Conservation (phyloP, 768 basidiomycete species). For the Scleroderma bovista region DNA sequence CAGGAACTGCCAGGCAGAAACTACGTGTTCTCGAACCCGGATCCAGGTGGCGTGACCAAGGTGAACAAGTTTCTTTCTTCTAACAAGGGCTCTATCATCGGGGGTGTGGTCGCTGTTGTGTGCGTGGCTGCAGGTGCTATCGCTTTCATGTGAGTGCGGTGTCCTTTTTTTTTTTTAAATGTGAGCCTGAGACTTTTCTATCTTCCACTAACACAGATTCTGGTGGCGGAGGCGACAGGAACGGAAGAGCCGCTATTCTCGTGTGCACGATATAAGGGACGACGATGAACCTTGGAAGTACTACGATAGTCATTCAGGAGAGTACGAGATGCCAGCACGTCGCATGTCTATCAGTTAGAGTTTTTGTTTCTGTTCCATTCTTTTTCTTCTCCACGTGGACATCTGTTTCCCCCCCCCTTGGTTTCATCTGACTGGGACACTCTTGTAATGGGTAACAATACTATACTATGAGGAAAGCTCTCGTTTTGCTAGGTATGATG, state of each 20-base stretch:
- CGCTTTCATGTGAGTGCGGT: slow-evolving; percentile 28
- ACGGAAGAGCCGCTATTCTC: slow-evolving; percentile 13
- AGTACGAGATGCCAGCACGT: slow-evolving; percentile 10
- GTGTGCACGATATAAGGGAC: slow-evolving; percentile 23
- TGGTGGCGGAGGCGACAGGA: slow-evolving; percentile 25
- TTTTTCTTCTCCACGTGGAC: background rate
- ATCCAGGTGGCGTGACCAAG: slow-evolving; percentile 43
- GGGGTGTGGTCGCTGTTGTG: slow-evolving; percentile 39
- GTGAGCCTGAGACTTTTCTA: background rate
- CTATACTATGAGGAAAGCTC: too few species aligned
- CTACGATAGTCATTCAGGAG: slow-evolving; percentile 16
- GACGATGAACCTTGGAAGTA: slow-evolving; percentile 27
- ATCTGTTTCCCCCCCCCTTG: background rate
- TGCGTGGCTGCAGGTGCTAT: slow-evolving; percentile 34
- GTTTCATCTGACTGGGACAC: background rate
- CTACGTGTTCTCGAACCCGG: slow-evolving; percentile 47
- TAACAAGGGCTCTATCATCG: slow-evolving; percentile 45
- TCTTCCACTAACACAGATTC: slow-evolving; percentile 16
- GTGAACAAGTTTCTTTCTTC: slow-evolving; percentile 37
- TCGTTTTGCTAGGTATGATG: too few species aligned
- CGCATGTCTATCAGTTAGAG: background rate
- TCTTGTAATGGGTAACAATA: too few species aligned
- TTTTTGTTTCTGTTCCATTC: background rate
- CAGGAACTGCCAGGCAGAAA: slow-evolving; percentile 35
- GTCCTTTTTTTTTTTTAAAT: background rate